Evolutionary conservation across 495 filamentous ascomycete genomes (phyloP).

Genomic region (Tuber borchii): DNA sequence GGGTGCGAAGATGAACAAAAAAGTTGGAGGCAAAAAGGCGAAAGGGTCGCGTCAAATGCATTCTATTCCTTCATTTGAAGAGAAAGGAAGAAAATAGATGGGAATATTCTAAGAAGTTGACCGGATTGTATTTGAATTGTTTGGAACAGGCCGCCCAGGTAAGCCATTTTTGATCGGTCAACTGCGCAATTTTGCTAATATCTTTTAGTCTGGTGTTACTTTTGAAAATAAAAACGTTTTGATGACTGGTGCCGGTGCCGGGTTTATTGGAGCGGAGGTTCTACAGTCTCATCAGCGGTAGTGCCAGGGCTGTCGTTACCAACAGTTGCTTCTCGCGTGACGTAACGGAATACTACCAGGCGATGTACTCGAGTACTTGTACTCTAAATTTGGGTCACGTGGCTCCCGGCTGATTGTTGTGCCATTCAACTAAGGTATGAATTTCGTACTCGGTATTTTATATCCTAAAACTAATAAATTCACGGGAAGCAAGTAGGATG

Average conservation of each 20-base stretch:
- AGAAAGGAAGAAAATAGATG: slow-evolving; percentile 89
- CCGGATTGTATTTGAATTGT: slow-evolving; percentile 82
- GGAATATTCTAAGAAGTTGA: slow-evolving; percentile 99
- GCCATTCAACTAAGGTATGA: slow-evolving; percentile 81
- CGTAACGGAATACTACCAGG: slow-evolving; percentile 98
- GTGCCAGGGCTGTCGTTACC: slow-evolving; percentile 90
- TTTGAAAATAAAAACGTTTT: slow-evolving; percentile 94
- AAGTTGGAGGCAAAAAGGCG: slow-evolving; percentile 19
- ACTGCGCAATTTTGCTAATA: slow-evolving; percentile 12
- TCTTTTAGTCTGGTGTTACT: slow-evolving; percentile 59
- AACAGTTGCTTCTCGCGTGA: slow-evolving; percentile 94
- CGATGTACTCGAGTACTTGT: slow-evolving; percentile 99
- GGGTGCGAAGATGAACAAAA: slow-evolving; percentile 65
- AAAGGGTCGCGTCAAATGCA: slow-evolving; percentile 64
- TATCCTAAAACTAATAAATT: slow-evolving; percentile 7
- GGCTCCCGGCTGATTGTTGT: slow-evolving; percentile 96
- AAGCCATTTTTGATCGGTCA: neutral
- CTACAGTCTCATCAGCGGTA: slow-evolving; percentile 90
- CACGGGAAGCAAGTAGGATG: slow-evolving; percentile 80
- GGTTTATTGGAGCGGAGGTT: slow-evolving; percentile 97
- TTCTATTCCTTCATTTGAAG: slow-evolving; percentile 96
- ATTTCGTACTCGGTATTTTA: neutral
- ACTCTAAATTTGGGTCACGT: slow-evolving; percentile 81
- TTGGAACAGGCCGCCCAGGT: slow-evolving; percentile 75
- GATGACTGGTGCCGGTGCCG: slow-evolving; percentile 97